Base-by-base conservation (phyloP, 345 rosid genomes). In the Eutrema yunnanense region DNA sequence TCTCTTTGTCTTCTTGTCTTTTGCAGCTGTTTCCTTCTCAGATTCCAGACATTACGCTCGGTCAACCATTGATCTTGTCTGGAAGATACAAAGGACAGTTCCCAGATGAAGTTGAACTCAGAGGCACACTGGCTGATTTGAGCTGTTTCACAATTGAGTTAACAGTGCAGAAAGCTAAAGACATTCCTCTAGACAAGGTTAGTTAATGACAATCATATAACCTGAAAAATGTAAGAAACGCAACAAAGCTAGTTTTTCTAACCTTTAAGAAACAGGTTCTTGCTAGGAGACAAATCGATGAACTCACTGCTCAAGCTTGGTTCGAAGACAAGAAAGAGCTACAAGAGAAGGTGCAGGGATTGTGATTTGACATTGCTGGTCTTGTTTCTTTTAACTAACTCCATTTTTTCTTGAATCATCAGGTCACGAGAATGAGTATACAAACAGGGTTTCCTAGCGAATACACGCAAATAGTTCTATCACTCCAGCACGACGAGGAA, bases 241-340 rank as follows among this genome's bases (percentile, higher is more conserved):
- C 26, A 3, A 43, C 46, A 26, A 43, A 71, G 2, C 8, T 36
- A 3, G 2, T 34, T 52, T 33, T 52, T 6, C 43, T 73, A 46
- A 73, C 30, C 13, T 60, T 58, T 9, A 0, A 0, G 22, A 40
- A 32, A 6, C 84, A 88, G 98, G 53, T 94, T 67, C 77, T 84
- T 75, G 86, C 93, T 8, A 88, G 75, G 87, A 88, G 88, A 75
- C 92, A 87, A 70, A 88, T 94, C 41, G 88, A 91, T 72, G 65
- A 71, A 29, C 84, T 86, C 75, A 91, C 97, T 32, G 86, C 93
- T 65, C 84, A 73, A 65, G 95, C 97, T 22, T 93, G 98, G 97
- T 87, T 83, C 22, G 83, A 81, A 14, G 83, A 86, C 61, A 83
- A 78, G 70, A 78, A 72, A 79, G 84, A 84, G 82, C 85, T 89